Evolutionary conservation across 768 basidiomycete genomes (phyloP), one percentile per base, ranked within the genome.

Genomic region (Suillus occidentalis): DNA sequence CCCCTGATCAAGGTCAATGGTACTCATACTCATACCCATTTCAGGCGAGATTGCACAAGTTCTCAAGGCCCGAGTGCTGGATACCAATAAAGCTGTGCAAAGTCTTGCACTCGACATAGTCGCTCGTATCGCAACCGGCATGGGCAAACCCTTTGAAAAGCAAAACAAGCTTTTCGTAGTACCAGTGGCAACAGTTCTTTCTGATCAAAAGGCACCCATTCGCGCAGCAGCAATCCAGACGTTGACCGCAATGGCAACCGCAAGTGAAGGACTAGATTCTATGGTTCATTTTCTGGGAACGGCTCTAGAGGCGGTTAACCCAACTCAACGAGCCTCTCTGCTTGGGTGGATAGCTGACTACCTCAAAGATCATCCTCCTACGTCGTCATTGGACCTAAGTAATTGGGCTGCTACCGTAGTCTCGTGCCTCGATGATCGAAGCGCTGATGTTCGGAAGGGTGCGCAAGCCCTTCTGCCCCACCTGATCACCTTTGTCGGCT

Each of bases 101-200:
- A 80, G 83, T 16, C 83, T 97, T 55, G 92, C 97, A 28, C 85
- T 99, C 25, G 95, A 97, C 72, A 90, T 97, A 63, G 88, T 99
- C 61, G 84, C 89, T 42, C 91, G 94, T 39, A 88, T 99, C 67
- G 95, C 97, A 8, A 87, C 84, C 2, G 96, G 95, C 2, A 99
- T 99, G 94, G 95, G 95, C 49, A 94, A 91, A 73, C 87, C 93
- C 2, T 99, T 99, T 72, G 97, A 99, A 71, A 97, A 93, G 75
- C 85, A 97, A 71, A 83, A 85, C 3, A 89, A 90, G 39, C 81
- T 94, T 63, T 91, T 95, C 70, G 85, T 87, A 10, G 76, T 87
- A 0, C 88, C 95, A 0, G 82, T 99, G 25, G 88, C 89, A 5
- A 89, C 89, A 7, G 95, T 94, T 12, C 85, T 98, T 12, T 85